These are phyloP conservation scores for Wickerhamia fluorescens DNA, from an alignment of 805 yeast genomes.

Conservation along the genomic window DNA sequence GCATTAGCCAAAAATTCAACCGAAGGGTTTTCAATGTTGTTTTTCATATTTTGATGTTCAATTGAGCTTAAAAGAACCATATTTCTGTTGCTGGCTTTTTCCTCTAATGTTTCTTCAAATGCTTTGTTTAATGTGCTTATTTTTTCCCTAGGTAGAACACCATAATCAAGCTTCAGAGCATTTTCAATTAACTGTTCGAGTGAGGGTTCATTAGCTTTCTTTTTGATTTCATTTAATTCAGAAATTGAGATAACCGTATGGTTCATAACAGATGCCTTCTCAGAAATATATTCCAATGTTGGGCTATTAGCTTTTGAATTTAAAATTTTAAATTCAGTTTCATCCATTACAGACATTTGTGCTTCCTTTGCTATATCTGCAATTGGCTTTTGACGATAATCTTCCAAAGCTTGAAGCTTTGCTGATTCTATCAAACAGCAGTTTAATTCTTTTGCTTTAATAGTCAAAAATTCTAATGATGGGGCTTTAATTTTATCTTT, in stretches of 20 bases:
- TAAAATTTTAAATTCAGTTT: slow-evolving; percentile 10
- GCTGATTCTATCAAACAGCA: slow-evolving; percentile 6
- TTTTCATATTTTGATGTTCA: slow-evolving; percentile 11
- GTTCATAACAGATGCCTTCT: slow-evolving; percentile 7
- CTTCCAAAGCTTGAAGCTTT: slow-evolving; percentile 10
- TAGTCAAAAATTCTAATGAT: slow-evolving; percentile 12
- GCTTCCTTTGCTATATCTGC: slow-evolving; percentile 14
- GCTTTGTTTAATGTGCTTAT: not conserved
- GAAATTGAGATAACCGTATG: slow-evolving; percentile 3
- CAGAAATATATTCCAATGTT: slow-evolving; percentile 8
- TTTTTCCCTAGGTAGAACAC: not conserved
- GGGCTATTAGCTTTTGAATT: slow-evolving; percentile 9
- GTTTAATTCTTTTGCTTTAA: slow-evolving; percentile 5
- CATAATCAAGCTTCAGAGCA: not conserved
- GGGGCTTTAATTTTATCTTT: slow-evolving; percentile 13
- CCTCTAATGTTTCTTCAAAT: slow-evolving; percentile 14
- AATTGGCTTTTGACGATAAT: not conserved
- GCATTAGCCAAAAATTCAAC: slow-evolving; percentile 23
- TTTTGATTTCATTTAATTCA: slow-evolving; percentile 1
- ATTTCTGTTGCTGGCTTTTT: slow-evolving; percentile 18
- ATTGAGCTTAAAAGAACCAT: slow-evolving; percentile 7
- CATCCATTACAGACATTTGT: slow-evolving; percentile 8
- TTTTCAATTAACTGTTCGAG: not conserved
- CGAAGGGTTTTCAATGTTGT: slow-evolving; percentile 11
- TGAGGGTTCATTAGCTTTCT: slow-evolving; percentile 1